A percentile compares a stretch with the other conserved stretches of the same genome.
These are phyloP conservation scores for Trichosporon asahii DNA, from an alignment of 1,284 basidiomycete genomes.

Conservation along the genomic window DNA sequence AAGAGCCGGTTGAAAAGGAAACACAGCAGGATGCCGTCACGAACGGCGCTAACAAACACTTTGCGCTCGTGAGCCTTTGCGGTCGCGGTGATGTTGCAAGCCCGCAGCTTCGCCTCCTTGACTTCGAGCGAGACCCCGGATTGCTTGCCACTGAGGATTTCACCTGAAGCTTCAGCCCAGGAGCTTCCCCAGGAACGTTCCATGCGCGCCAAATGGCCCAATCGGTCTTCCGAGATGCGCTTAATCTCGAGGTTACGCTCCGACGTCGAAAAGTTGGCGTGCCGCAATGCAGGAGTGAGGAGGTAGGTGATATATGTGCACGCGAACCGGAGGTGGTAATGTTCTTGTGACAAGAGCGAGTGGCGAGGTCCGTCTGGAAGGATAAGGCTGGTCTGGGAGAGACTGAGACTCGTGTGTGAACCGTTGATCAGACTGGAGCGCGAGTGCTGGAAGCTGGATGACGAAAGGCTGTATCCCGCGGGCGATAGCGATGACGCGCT, in stretches of 20 bases:
- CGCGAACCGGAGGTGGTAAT: slow-evolving; percentile 45
- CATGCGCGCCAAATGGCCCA: slow-evolving; percentile 61
- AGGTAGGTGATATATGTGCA: slow-evolving; percentile 43
- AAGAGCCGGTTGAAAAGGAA: slow-evolving; percentile 53
- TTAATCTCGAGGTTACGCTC: slow-evolving; percentile 37
- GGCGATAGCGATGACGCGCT: slow-evolving; percentile 3
- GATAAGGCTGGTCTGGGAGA: slow-evolving; percentile 23
- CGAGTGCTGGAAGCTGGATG: slow-evolving; percentile 8
- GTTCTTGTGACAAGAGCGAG: slow-evolving; percentile 36
- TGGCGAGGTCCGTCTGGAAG: slow-evolving; percentile 16
- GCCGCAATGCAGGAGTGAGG: slow-evolving; percentile 37
- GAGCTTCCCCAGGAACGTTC: slow-evolving; percentile 69
- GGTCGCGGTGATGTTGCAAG: slow-evolving; percentile 54
- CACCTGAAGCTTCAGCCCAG: slow-evolving; percentile 43
- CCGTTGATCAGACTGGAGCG: slow-evolving; percentile 12
- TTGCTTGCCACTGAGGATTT: slow-evolving; percentile 21
- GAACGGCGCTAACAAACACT: slow-evolving; percentile 67
- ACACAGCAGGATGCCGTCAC: slow-evolving; percentile 81
- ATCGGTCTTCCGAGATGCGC: slow-evolving; percentile 65
- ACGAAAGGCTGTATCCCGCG: slow-evolving; percentile 1
- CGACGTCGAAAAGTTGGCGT: slow-evolving; percentile 28
- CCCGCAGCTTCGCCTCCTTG: slow-evolving; percentile 51
- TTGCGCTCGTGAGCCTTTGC: slow-evolving; percentile 69
- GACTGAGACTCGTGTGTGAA: slow-evolving; percentile 18
- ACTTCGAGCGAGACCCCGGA: slow-evolving; percentile 22